phyloP scores from a whole-genome alignment of 139 green algal genomes.

The Edaphochlamys debaryana region DNA sequence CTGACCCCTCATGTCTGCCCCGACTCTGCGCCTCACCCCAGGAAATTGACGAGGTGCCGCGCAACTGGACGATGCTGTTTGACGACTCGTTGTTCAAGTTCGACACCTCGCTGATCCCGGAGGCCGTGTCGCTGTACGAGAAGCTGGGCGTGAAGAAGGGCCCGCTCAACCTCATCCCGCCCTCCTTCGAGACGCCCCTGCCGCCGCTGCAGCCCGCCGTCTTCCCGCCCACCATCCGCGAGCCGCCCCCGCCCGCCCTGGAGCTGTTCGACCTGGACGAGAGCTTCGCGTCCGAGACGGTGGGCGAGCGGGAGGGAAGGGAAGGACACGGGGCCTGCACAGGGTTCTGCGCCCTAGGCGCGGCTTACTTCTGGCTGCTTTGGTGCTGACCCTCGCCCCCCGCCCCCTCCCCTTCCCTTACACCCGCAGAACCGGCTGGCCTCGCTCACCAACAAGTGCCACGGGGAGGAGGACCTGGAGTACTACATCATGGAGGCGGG shows the following conservation, averaged over 20 bases:
- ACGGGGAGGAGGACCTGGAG: conserved; percentile 74
- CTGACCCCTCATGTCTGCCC: too few relatives aligned
- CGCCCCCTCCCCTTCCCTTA: neutral
- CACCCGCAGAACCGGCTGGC: conserved; percentile 69
- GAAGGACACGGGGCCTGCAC: neutral
- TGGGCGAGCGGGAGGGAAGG: conserved; percentile 31
- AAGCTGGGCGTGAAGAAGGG: conserved; percentile 76
- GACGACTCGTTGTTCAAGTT: conserved; percentile 75
- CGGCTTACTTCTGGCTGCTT: too few relatives aligned
- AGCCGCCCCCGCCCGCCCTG: conserved; percentile 80
- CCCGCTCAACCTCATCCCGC: conserved; percentile 77
- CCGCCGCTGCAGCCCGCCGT: conserved; percentile 82
- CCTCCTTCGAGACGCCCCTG: conserved; percentile 84
- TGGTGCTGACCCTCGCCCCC: too few relatives aligned
- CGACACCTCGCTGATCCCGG: conserved; percentile 67
- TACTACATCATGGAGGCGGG: conserved; percentile 79
- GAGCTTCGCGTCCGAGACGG: conserved; percentile 74
- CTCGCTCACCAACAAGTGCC: conserved; percentile 79
- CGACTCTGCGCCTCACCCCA: too few relatives aligned
- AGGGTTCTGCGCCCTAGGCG: too few relatives aligned
- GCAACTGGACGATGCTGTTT: conserved; percentile 82
- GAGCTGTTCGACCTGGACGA: conserved; percentile 93
- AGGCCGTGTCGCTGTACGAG: conserved; percentile 69
- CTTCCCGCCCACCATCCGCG: conserved; percentile 80
- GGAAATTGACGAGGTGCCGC: conserved; percentile 73